Conservation (phyloP, 225 moss, liverwort and hornwort species). For the Physcomitrellopsis africana region DNA sequence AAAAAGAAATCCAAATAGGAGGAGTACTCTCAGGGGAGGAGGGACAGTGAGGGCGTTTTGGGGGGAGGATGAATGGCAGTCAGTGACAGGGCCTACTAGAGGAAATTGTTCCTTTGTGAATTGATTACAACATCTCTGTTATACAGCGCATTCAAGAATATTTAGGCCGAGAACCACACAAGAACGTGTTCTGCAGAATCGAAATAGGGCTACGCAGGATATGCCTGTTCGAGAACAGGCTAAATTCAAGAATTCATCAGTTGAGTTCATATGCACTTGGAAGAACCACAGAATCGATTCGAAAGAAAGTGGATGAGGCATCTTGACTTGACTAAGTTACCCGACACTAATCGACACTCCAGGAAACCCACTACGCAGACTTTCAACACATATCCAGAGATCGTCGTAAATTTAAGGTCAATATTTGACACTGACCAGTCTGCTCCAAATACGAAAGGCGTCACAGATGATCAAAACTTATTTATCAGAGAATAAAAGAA, state of each 20-base stretch:
- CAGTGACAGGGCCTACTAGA: constrained; percentile 31
- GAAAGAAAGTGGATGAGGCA: constrained; percentile 24
- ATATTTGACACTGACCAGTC: constrained; percentile 19
- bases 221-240: not conserved
- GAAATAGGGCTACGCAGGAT: not conserved
- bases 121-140: constrained; percentile 8
- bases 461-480: not conserved
- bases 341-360: not conserved
- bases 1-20: not conserved
- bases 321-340: constrained; percentile 27
- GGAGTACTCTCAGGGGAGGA: not conserved
- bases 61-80: constrained; percentile 15
- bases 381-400: not conserved
- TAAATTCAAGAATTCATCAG: constrained; percentile 17
- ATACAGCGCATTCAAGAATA: not conserved
- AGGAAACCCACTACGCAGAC: constrained; percentile 6
- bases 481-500: too few relatives aligned
- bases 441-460: constrained; percentile 4
- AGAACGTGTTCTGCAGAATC: not conserved
- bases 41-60: not conserved
- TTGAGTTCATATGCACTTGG: not conserved
- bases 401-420: constrained; percentile 5
- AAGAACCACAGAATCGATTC: not conserved
- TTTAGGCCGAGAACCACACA: not conserved
- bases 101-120: constrained; percentile 10